Percentiles rank a stretch among this genome's conserved stretches.
phyloP scores from a whole-genome alignment of 345 rosid genomes.

The Citropsis articulata region DNA sequence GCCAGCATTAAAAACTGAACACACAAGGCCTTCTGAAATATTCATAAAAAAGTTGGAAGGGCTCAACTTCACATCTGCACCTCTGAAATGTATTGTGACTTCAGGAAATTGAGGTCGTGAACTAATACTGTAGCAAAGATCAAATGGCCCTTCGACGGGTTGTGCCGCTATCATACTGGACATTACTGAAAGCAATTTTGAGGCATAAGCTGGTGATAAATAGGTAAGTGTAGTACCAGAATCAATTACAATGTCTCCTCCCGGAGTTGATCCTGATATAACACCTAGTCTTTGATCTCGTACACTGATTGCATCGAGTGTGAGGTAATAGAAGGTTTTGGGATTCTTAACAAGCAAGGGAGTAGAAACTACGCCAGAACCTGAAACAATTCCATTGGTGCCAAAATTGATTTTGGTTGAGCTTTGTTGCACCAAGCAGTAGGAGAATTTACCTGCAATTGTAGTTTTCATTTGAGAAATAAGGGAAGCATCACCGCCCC shows the following conservation, averaged over 20 bases:
- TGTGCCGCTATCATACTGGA: background rate
- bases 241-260: constrained; percentile 60
- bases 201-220: constrained; percentile 23
- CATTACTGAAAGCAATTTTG: constrained; percentile 19
- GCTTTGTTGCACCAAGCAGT: constrained; percentile 45
- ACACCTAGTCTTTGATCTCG: constrained; percentile 22
- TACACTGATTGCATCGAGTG: constrained; percentile 43
- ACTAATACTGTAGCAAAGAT: constrained; percentile 31
- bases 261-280: constrained; percentile 7
- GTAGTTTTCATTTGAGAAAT: constrained; percentile 43
- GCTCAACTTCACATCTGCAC: constrained; percentile 37
- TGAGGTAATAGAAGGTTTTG: constrained; percentile 36
- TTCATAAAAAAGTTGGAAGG: constrained; percentile 30
- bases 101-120: constrained; percentile 24
- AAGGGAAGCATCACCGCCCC: constrained; percentile 51
- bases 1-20: constrained; percentile 29
- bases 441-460: constrained; percentile 51
- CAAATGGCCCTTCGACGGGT: constrained; percentile 28
- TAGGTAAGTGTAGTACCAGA: constrained; percentile 59
- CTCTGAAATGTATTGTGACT: constrained; percentile 34
- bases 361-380: constrained; percentile 35
- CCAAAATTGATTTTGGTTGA: constrained; percentile 60
- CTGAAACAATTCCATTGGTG: constrained; percentile 37
- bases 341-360: constrained; percentile 35
- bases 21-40: constrained; percentile 17